Base-by-base conservation (phyloP, 2,329 filamentous ascomycete species). In the Coleophoma cylindrospora region DNA sequence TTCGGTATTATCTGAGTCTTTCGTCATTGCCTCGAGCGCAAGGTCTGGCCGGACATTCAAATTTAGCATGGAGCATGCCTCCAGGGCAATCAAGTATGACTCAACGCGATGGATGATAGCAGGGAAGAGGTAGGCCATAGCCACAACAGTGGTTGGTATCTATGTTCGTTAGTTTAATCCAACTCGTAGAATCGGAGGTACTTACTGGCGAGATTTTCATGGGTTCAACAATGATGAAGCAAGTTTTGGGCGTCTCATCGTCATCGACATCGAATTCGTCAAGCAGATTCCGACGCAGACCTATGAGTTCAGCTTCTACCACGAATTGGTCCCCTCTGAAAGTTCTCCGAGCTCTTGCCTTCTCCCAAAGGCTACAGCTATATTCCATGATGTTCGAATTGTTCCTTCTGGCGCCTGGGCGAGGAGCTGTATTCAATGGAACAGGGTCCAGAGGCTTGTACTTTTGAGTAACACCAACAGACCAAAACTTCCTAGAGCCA, bases 21-120 rank as follows among this genome's bases (percentile, higher is more conserved):
- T 96, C 1, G 94, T 99, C 50, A 96, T 73, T 0, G 94, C 91
- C 63, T 96, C 91, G 0, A 99, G 74, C 0, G 91, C 91, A 27
- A 95, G 72, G 1, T 78, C 74, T 0, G 88, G 79, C 0, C 75
- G 73, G 13, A 95, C 77, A 0, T 75, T 61, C 1, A 97, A 72
- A 3, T 76, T 77, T 0, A 96, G 68, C 15, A 80, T 66, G 1
- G 75, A 66, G 56, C 85, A 90, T 0, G 84, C 87, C 55, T 99
- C 92, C 0, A 87, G 66, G 0, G 86, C 83, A 54, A 97, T 88
- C 4, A 97, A 74, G 51, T 85, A 87, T 0, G 86, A 84, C 57
- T 99, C 91, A 7, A 96, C 70, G 10, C 90, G 83, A 62, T 90
- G 85, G 36, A 96, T 87, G 37, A 96, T 87, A 0, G 90, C 86